Evolutionary conservation across 176 grass and related monocot species (phyloP), one percentile per base, ranked within the genome.

Genomic region (Juncus effusus): DNA sequence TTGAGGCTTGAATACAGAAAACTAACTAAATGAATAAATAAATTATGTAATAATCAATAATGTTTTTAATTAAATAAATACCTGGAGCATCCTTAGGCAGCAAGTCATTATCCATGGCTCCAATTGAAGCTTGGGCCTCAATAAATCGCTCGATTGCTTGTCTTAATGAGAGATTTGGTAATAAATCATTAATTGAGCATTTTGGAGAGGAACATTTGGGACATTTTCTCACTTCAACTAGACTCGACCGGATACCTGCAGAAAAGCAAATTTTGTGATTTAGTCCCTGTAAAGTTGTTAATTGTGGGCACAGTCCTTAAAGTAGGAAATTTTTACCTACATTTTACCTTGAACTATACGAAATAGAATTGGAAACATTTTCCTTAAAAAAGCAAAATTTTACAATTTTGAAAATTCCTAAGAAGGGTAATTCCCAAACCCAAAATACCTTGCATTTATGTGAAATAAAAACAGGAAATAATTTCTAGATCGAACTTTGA

Each of bases 71-170:
- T n/a, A n/a, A n/a, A n/a, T n/a, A n/a, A 13, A 36, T 16, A 83
- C 81, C 81, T 57, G 75, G 81, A 56, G 80, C 74, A 77, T 73
- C 68, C 53, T 77, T 73, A 42, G 81, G 75, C 42, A 60, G 58
- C 5, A 54, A 60, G 44, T 47, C 44, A 38, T 69, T 56, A 74
- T 83, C 75, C 60, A 74, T 65, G 42, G 59, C 67, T 38, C 62
- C 74, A 73, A 67, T 73, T 44, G 74, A 69, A 60, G 50, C 60
- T 42, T 73, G 67, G 60, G 74, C 68, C 66, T 83, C 80, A 38
- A 83, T 64, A 56, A 83, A 83, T 62, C 77, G 74, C 51, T 83
- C 63, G 19, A 83, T 83, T 11, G 81, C 81, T 77, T 83, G 76
- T 69, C 75, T 59, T 41, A 83, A 61, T 69, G 81, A 83, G 39